Base-by-base conservation (phyloP, 2,329 filamentous ascomycete species). In the Rutstroemia sp. region DNA sequence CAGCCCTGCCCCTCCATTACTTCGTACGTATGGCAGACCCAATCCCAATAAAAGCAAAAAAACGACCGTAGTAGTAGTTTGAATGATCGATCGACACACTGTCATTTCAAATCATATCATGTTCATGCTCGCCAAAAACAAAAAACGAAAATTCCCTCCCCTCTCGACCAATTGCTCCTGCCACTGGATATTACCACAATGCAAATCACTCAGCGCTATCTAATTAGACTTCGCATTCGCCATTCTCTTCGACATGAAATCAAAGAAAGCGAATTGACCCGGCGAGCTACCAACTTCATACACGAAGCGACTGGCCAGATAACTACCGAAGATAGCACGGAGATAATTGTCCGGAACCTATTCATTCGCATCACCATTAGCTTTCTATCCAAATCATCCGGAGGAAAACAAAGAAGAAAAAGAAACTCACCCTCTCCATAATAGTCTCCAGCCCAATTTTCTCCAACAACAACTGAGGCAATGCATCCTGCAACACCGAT, bases 211-310 rank as follows among this genome's bases (percentile, higher is more conserved):
- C 10, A 12, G 9, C 19, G 12, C 12, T 12, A 34, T 34, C 30
- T 34, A 34, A 34, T 34, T 34, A 34, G 30, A 34, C 7, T 14
- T 21, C 9, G 42, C 17, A 14, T 55, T 55, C 17, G 53, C 53
- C 46, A 55, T 50, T 16, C 53, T 55, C 25, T 55, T 55, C 3
- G 53, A 55, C 53, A 55, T 55, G 19, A 97, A 99, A 71, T 95
- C 90, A 74, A 95, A 99, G 79, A 99, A 99, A 40, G 92, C 91
- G 76, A 99, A 97, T 68, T 96, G 92, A 76, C 87, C 94, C 5
- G 94, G 92, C 63, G 83, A 86, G 70, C 91, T 92, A 67, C 94
- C 94, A 71, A 92, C 94, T 71, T 95, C 84, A 73, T 99, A 99
- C 42, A 99, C 90, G 71, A 99, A 99, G 45, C 94, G 87, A 68